These are phyloP conservation scores for Pseudocercospora pini-densiflorae DNA, from an alignment of 2,329 filamentous ascomycete species.

Conservation along the genomic window DNA sequence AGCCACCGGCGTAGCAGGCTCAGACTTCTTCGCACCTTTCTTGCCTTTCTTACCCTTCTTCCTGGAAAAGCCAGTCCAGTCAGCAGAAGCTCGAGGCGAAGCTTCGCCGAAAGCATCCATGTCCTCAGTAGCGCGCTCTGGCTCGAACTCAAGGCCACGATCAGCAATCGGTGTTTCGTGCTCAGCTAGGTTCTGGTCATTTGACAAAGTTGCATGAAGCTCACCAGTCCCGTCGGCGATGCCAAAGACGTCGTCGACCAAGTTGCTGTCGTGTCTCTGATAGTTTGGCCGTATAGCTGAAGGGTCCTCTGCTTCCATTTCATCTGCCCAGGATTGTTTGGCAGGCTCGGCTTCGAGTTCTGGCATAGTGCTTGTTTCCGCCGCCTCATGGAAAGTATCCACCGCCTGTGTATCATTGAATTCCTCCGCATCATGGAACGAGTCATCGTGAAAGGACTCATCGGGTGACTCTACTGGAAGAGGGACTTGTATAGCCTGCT, in stretches of 20 bases:
- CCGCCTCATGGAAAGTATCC: constrained; percentile 14
- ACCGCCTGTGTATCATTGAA: constrained; percentile 11
- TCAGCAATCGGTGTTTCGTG: constrained; percentile 15
- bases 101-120: constrained; percentile 24
- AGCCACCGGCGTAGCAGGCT: neutral
- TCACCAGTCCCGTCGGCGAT: constrained; percentile 13
- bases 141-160: constrained; percentile 22
- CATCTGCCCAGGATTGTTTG: constrained; percentile 7
- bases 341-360: neutral
- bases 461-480: constrained; percentile 14
- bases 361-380: neutral
- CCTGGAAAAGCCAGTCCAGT: constrained; percentile 18
- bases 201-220: constrained; percentile 9
- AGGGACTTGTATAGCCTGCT: constrained; percentile 9
- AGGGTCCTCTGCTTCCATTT: constrained; percentile 2
- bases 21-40: constrained; percentile 19
- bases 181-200: neutral
- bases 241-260: constrained; percentile 22
- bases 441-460: constrained; percentile 19
- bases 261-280: constrained; percentile 5
- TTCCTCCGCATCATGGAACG: constrained; percentile 15
- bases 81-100: constrained; percentile 14
- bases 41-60: constrained; percentile 32
- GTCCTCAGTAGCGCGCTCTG: constrained; percentile 24
- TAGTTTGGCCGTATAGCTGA: neutral